phyloP scores from a whole-genome alignment of 305 asterid species.

The Fraxinus platypoda region DNA sequence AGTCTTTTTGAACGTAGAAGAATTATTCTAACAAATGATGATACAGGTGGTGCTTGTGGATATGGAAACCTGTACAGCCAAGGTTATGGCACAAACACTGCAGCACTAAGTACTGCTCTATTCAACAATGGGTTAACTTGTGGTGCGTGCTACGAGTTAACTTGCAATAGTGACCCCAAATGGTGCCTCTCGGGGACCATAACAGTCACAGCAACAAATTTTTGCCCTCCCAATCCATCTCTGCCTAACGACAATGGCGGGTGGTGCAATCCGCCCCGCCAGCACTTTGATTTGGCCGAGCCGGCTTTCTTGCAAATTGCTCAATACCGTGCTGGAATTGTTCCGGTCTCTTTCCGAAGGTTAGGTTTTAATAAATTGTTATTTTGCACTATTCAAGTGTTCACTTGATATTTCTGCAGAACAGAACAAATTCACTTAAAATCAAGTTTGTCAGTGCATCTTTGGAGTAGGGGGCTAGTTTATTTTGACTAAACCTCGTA shows the following conservation, averaged over 20 bases:
- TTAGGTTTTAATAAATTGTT: slow-evolving; percentile 10
- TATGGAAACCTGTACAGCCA: slow-evolving; percentile 77
- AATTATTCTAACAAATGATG: neutral
- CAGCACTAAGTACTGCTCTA: slow-evolving; percentile 80
- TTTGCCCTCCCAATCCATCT: slow-evolving; percentile 83
- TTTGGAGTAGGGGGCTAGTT: neutral
- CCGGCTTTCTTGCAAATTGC: slow-evolving; percentile 81
- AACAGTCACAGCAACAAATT: slow-evolving; percentile 75
- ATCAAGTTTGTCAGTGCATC: neutral
- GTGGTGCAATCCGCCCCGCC: slow-evolving; percentile 90
- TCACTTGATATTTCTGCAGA: neutral
- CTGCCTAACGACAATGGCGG: slow-evolving; percentile 74
- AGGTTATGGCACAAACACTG: slow-evolving; percentile 85
- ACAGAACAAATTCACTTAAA: neutral
- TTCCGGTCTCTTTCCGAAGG: slow-evolving; percentile 70
- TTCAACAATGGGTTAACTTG: slow-evolving; percentile 79
- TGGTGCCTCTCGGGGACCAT: slow-evolving; percentile 60
- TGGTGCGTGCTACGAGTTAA: slow-evolving; percentile 72
- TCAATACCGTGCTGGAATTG: slow-evolving; percentile 73
- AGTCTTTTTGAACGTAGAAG: neutral
- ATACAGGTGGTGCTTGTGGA: slow-evolving; percentile 86
- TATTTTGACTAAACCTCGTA: neutral
- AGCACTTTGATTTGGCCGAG: slow-evolving; percentile 75
- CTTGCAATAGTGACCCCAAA: slow-evolving; percentile 50
- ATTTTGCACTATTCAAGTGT: neutral